Base-by-base conservation (phyloP, 192 early-diverging fungal species). In the Backusella sp. region DNA sequence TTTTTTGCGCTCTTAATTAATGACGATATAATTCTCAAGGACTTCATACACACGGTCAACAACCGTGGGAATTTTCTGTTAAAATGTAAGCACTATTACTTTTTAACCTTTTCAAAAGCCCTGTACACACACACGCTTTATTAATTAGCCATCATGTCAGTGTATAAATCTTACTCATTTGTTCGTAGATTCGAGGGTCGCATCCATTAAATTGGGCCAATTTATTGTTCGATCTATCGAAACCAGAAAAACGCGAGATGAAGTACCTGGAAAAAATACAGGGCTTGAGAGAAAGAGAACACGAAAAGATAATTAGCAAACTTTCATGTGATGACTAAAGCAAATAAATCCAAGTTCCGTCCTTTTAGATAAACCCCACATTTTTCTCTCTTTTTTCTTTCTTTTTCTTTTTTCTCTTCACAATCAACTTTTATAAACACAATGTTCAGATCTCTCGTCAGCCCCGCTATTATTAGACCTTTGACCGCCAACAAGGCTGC, bases 401-500 rank as follows among this genome's bases (percentile, higher is more conserved):
- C 28, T 28, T 26, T 62, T 28, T 62, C 28, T 9, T 26, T 62
- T 59, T 26, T 28, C 26, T 28, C 28, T 62, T 12, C 26, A 62
- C 56, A 26, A 62, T 26, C 56, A 26, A 28, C 56, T 62, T 62
- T 62, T 62, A 26, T 62, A 62, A 28, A 62, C 56, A 26, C 56
- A 26, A 79, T 79, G 77, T 73, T 79, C 68, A 66, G 77, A 65
- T 65, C 70, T 53, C 36, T 79, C 9, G 37, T 79, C 30, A 70
- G 73, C 37, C 46, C 80, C 41, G 37, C 73, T 68, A 68, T 81
- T 44, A 59, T 68, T 62, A 77, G 77, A 69, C 80, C 80, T 56
- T 72, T 81, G 66, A 66, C 80, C 52, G 67, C 80, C 21, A 68
- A 59, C 15, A 71, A 73, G 49, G 67, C 56, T 62, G 53, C 66